Percentiles rank a stretch among this genome's conserved stretches.
Conservation (phyloP, 768 basidiomycete species). For the Rhizopogon salebrosus region DNA sequence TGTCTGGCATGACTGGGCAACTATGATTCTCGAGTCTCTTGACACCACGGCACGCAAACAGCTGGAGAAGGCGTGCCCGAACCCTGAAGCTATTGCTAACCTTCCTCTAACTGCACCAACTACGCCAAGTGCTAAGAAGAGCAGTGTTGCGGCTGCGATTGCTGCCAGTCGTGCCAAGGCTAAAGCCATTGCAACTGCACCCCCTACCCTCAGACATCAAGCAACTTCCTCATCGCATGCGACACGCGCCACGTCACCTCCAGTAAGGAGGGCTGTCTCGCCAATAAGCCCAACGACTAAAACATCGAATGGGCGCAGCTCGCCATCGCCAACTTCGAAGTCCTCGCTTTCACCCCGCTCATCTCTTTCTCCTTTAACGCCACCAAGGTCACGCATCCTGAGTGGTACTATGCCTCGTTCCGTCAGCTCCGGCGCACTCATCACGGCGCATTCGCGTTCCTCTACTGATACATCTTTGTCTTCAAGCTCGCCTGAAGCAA, state of each 20-base stretch:
- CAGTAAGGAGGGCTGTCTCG: conserved; percentile 32
- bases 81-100: conserved; percentile 36
- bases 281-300: conserved; percentile 38
- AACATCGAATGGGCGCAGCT: conserved; percentile 35
- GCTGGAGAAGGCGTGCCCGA: conserved; percentile 80
- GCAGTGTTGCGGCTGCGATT: conserved; percentile 79
- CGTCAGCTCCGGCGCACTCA: conserved; percentile 29
- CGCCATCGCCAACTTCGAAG: conserved; percentile 34
- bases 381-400: conserved; percentile 38
- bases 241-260: conserved; percentile 37
- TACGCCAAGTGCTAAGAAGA: conserved; percentile 65
- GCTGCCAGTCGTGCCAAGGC: conserved; percentile 89
- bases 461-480: conserved; percentile 35
- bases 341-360: conserved; percentile 45
- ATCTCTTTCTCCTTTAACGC: conserved; percentile 41
- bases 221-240: conserved; percentile 69
- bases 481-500: conserved; percentile 18
- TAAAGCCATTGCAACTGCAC: conserved; percentile 76
- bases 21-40: conserved; percentile 55
- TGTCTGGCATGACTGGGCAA: conserved; percentile 72
- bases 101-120: conserved; percentile 37
- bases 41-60: conserved; percentile 72
- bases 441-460: conserved; percentile 39
- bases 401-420: conserved; percentile 37
- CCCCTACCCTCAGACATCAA: conserved; percentile 76